phyloP scores from a whole-genome alignment of 495 filamentous ascomycete genomes.

The Penicillium ucsense region DNA sequence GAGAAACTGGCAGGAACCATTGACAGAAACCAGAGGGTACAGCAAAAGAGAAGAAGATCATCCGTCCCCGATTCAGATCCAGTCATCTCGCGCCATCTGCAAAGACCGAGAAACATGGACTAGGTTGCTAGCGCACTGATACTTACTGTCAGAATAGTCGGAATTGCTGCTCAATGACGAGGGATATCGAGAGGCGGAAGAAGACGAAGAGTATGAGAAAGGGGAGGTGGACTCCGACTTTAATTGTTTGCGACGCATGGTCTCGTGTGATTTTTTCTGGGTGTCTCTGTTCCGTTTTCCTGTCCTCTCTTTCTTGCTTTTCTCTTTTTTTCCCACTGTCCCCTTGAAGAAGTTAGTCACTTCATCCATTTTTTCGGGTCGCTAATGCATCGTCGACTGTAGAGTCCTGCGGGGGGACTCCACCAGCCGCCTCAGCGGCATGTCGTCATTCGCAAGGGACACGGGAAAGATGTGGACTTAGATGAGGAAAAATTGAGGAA shows the following conservation, averaged over 20 bases:
- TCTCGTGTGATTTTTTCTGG: neutral
- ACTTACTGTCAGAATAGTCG: slow-evolving; percentile 16
- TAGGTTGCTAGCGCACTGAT: neutral
- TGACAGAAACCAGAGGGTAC: neutral
- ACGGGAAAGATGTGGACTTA: neutral
- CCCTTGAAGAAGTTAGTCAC: neutral
- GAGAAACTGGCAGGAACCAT: neutral
- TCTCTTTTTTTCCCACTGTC: neutral
- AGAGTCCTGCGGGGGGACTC: slow-evolving; percentile 4
- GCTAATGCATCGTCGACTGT: neutral
- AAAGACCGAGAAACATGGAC: neutral
- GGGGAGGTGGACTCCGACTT: slow-evolving; percentile 8
- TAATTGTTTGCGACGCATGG: slow-evolving; percentile 8
- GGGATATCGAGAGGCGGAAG: slow-evolving; percentile 28
- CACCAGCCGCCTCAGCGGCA: neutral
- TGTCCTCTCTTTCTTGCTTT: too few species aligned
- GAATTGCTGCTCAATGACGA: slow-evolving; percentile 22
- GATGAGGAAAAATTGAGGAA: neutral
- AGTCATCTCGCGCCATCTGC: too few species aligned
- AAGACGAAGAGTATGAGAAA: slow-evolving; percentile 18
- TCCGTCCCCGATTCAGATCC: too few species aligned
- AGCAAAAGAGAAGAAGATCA: too few species aligned
- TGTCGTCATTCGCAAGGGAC: neutral
- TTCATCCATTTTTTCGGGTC: neutral
- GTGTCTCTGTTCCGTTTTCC: too few species aligned